Percentiles rank a stretch among this genome's conserved stretches.
phyloP scores from a whole-genome alignment of 352 stramenopile genomes.

The Lagenidium giganteum region DNA sequence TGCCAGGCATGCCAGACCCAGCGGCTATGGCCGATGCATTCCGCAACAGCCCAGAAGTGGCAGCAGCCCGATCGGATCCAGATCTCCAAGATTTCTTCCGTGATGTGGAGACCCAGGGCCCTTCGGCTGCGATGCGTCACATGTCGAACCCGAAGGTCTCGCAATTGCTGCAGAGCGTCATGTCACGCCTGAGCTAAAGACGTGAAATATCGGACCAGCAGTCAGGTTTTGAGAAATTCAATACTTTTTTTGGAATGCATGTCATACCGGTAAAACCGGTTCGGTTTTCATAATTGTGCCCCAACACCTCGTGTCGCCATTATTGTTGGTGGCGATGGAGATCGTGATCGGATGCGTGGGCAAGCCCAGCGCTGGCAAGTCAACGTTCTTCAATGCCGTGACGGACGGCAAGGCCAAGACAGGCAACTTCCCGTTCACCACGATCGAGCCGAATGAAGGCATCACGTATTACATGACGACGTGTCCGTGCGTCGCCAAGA shows the following conservation, averaged over 20 bases:
- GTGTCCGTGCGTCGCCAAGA: slow-evolving; percentile 66
- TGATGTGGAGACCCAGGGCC: slow-evolving; percentile 70
- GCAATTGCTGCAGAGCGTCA: slow-evolving; percentile 70
- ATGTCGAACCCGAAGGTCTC: slow-evolving; percentile 86
- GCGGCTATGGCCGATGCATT: slow-evolving; percentile 40
- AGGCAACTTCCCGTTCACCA: slow-evolving; percentile 88
- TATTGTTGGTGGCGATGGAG: too few species aligned
- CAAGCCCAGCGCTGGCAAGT: slow-evolving; percentile 86
- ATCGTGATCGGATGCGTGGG: slow-evolving; percentile 86
- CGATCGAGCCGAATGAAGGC: slow-evolving; percentile 86
- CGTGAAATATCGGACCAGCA: background rate
- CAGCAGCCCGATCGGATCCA: slow-evolving; percentile 62
- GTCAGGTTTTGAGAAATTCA: background rate
- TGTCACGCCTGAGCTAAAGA: slow-evolving; percentile 15
- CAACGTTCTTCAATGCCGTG: slow-evolving; percentile 89
- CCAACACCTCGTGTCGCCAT: too few species aligned
- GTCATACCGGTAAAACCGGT: too few species aligned
- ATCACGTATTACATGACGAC: slow-evolving; percentile 87
- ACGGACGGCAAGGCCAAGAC: slow-evolving; percentile 86
- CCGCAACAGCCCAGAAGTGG: slow-evolving; percentile 68
- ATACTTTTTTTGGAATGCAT: background rate
- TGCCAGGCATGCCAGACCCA: slow-evolving; percentile 61
- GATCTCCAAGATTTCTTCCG: slow-evolving; percentile 79
- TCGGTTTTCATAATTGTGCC: too few species aligned
- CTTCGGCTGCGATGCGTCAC: slow-evolving; percentile 78